These are phyloP conservation scores for Cercophora sp. DNA, from an alignment of 495 filamentous ascomycete genomes.

Conservation along the genomic window DNA sequence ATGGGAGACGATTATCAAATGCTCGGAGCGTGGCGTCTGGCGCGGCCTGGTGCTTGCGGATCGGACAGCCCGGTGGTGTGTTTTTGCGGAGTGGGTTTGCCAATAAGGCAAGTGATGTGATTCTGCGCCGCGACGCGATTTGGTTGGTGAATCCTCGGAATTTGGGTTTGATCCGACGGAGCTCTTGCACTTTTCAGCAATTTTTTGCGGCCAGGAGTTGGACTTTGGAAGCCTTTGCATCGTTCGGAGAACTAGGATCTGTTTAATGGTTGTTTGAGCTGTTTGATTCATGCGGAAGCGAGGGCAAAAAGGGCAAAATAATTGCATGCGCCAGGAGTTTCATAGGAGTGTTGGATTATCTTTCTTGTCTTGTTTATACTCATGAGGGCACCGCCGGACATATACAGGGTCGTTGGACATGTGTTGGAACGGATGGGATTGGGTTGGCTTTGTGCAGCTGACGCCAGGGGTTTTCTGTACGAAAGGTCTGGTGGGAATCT, in stretches of 20 bases:
- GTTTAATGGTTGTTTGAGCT: slow-evolving; percentile 5
- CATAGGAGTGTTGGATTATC: background rate
- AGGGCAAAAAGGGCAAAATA: slow-evolving; percentile 1
- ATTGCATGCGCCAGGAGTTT: slow-evolving; percentile 5
- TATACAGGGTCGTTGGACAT: background rate
- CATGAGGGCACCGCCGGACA: background rate
- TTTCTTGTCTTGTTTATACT: background rate
- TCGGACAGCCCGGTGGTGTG: slow-evolving; percentile 93
- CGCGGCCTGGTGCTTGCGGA: slow-evolving; percentile 91
- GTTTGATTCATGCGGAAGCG: background rate
- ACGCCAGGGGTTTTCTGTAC: background rate
- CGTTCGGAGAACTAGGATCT: background rate
- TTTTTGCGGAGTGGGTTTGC: slow-evolving; percentile 93
- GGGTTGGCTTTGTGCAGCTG: background rate
- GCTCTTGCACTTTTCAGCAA: slow-evolving; percentile 1
- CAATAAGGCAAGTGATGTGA: slow-evolving; percentile 15
- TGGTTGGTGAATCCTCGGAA: background rate
- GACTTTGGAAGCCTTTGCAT: background rate
- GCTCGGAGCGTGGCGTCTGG: slow-evolving; percentile 87
- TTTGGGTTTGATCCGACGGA: slow-evolving; percentile 8
- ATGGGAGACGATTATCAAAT: slow-evolving; percentile 98
- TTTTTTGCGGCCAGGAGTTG: background rate
- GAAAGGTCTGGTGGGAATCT: background rate
- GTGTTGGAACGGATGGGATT: background rate
- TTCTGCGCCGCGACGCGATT: background rate